Evolutionary conservation across 1,139 yeast species (phyloP).

Genomic region (Nakaseomyces bracarensis): DNA sequence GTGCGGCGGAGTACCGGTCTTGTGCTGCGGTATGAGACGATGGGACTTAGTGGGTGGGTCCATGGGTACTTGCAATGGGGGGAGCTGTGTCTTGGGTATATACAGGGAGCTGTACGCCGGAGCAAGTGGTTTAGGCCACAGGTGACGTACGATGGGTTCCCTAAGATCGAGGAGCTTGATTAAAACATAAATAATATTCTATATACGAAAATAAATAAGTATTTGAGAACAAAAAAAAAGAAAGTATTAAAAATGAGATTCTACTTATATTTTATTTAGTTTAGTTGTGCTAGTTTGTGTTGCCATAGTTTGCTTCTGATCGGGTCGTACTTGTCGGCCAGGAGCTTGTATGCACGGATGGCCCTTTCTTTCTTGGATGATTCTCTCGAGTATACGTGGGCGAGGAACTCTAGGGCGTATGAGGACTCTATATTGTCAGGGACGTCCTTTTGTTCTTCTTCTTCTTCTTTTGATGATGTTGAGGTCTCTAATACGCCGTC

Average conservation of each 20-base stretch:
- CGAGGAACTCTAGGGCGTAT: constrained; percentile 61
- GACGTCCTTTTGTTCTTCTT: background rate
- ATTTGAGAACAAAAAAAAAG: background rate
- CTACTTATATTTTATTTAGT: background rate
- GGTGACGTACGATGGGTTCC: constrained; percentile 17
- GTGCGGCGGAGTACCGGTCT: constrained; percentile 56
- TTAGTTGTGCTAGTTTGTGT: constrained; percentile 16
- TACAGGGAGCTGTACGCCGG: constrained; percentile 9
- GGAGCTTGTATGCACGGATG: constrained; percentile 38
- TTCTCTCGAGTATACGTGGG: constrained; percentile 39
- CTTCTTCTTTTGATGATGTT: constrained; percentile 12
- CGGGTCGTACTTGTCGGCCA: constrained; percentile 52
- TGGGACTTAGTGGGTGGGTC: constrained; percentile 49
- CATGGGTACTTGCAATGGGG: constrained; percentile 48
- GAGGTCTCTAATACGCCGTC: constrained; percentile 24
- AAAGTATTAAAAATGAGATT: too few species aligned
- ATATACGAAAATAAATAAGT: background rate
- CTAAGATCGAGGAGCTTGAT: constrained; percentile 6
- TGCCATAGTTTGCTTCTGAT: constrained; percentile 65
- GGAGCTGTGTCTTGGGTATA: constrained; percentile 31
- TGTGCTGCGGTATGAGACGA: constrained; percentile 33
- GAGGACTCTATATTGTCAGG: constrained; percentile 39
- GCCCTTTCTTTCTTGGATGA: constrained; percentile 34
- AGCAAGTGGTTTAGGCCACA: constrained; percentile 20
- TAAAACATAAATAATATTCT: too few species aligned